phyloP scores from a whole-genome alignment of 2,329 filamentous ascomycete genomes.

The Aspergillus sp. region DNA sequence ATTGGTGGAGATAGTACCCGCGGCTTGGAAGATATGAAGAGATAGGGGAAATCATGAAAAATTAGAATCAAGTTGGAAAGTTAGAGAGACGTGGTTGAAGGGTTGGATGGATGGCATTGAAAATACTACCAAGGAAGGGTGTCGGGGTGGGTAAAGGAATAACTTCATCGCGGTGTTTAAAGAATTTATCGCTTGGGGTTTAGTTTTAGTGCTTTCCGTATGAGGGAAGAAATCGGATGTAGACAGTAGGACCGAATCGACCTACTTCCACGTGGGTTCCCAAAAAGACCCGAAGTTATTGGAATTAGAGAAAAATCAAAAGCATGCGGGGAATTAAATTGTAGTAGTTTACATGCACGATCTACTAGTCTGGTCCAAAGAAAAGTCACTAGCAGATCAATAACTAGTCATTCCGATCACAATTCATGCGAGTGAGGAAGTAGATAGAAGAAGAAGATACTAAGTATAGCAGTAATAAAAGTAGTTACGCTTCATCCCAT shows the following conservation, averaged over 20 bases:
- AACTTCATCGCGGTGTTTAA: no score
- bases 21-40: no score
- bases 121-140: no score
- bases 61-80: no score
- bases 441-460: background rate
- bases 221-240: background rate
- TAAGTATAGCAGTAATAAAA: conserved; percentile 1
- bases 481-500: conserved; percentile 8
- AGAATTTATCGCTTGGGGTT: no score
- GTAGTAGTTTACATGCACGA: background rate
- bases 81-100: no score
- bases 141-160: no score
- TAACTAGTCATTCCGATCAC: background rate
- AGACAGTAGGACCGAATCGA: background rate
- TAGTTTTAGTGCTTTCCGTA: background rate
- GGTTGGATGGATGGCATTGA: no score
- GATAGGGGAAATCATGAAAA: no score
- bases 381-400: background rate
- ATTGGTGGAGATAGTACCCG: no score
- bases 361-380: background rate
- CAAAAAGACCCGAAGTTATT: background rate
- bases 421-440: background rate
- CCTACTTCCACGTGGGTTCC: background rate
- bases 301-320: background rate
- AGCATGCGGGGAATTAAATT: background rate